Percentiles rank a stretch among this genome's conserved stretches.
Evolutionary conservation across 202 grass and related monocot genomes (phyloP).

Genomic region (Carex sylvatica): DNA sequence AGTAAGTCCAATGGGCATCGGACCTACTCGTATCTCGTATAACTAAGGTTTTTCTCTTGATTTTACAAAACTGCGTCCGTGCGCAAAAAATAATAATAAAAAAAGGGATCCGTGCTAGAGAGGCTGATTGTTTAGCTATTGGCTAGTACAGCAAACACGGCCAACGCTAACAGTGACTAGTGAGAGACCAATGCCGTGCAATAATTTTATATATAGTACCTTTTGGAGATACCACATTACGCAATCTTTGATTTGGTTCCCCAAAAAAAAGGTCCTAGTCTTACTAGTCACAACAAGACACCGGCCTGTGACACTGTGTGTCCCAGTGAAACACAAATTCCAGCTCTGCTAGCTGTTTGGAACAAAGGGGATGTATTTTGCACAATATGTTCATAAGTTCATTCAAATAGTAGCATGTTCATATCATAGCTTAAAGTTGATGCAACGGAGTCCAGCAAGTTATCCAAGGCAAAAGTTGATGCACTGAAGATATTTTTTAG

Average conservation of each 20-base stretch:
- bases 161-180: background rate
- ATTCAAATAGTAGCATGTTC: background rate
- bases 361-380: conserved; percentile 21
- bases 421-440: background rate
- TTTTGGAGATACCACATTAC: conserved; percentile 1
- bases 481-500: background rate
- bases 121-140: background rate
- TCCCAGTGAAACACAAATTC: conserved; percentile 10
- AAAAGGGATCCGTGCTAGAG: background rate
- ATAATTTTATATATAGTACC: background rate
- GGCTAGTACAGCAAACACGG: background rate
- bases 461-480: background rate
- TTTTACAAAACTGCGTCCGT: background rate
- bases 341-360: background rate
- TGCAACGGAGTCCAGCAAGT: background rate
- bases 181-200: background rate
- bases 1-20: no score
- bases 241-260: conserved; percentile 10
- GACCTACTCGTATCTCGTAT: no score
- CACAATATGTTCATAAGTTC: no score
- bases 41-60: no score
- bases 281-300: conserved; percentile 22
- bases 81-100: background rate
- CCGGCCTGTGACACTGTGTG: conserved; percentile 5
- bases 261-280: background rate